Percentiles rank a stretch among this genome's conserved stretches.
phyloP scores from a whole-genome alignment of 768 basidiomycete species.

The Boletus huronensis region DNA sequence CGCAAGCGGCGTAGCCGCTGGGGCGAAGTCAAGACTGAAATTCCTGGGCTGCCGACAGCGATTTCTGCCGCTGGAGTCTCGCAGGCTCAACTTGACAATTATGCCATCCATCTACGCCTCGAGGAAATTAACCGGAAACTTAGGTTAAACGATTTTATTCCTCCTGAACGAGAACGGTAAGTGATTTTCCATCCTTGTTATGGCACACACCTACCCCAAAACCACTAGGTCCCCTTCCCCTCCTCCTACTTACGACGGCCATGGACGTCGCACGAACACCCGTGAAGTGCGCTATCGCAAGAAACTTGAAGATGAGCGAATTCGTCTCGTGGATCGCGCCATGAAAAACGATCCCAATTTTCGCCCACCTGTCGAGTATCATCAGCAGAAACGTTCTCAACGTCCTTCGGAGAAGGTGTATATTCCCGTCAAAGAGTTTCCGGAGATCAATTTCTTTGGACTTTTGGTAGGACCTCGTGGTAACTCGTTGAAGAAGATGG shows the following conservation, averaged over 20 bases:
- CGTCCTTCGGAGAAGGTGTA: constrained; percentile 98
- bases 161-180: constrained; percentile 90
- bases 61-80: constrained; percentile 92
- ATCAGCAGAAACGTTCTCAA: constrained; percentile 89
- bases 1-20: constrained; percentile 96
- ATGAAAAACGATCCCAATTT: constrained; percentile 99
- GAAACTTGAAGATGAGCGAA: constrained; percentile 89
- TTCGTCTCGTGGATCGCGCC: constrained; percentile 89
- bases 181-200: not conserved
- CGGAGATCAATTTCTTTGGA: constrained; percentile 99
- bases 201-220: constrained; percentile 12
- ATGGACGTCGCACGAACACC: constrained; percentile 97
- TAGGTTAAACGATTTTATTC: constrained; percentile 89
- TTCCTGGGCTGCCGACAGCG: constrained; percentile 91
- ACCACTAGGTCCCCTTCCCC: constrained; percentile 82
- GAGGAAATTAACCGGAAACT: constrained; percentile 98
- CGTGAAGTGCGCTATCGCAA: constrained; percentile 98
- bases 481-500: constrained; percentile 99
- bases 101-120: constrained; percentile 91
- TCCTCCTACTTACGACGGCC: constrained; percentile 94
- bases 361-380: constrained; percentile 95
- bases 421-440: constrained; percentile 99
- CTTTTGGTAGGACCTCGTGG: constrained; percentile 97
- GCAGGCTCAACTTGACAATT: constrained; percentile 94
- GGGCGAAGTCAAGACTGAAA: constrained; percentile 91